Percentiles rank a stretch among this genome's conserved stretches.
Evolutionary conservation across 202 grass and related monocot genomes (phyloP).

Genomic region (Eragrostis tef): DNA sequence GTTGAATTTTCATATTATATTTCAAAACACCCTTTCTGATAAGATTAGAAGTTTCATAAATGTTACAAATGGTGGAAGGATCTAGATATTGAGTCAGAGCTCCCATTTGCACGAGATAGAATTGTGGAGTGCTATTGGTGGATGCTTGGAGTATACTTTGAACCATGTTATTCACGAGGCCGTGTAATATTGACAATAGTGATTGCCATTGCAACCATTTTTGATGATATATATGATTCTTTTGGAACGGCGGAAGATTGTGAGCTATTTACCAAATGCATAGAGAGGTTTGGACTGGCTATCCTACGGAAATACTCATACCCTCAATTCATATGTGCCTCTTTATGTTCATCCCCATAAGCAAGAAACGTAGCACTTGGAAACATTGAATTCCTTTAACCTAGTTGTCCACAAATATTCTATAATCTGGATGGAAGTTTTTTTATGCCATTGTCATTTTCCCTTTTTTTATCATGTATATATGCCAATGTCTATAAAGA

Average conservation of each 20-base stretch:
- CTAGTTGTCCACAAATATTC: no score
- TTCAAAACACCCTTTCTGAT: neutral
- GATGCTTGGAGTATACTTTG: slow-evolving; percentile 40
- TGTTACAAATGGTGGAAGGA: slow-evolving; percentile 49
- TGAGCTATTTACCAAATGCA: neutral
- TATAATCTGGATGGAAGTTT: no score
- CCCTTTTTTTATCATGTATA: no score
- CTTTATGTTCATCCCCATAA: neutral
- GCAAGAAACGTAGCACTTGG: no score
- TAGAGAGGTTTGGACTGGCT: neutral
- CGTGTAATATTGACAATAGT: slow-evolving; percentile 23
- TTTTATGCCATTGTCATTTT: no score
- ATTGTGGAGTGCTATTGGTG: slow-evolving; percentile 51
- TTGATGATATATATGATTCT: slow-evolving; percentile 15
- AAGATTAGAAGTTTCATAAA: neutral
- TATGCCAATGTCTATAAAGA: no score
- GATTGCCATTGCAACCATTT: neutral
- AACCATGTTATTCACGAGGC: slow-evolving; percentile 20
- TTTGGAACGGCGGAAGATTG: neutral
- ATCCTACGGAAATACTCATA: neutral
- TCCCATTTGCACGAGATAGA: slow-evolving; percentile 34
- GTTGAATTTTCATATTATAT: neutral
- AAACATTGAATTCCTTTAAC: no score
- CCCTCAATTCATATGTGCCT: no score
- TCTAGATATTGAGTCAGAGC: neutral